These are phyloP conservation scores for Scorias spongiosa DNA, from an alignment of 2,329 filamentous ascomycete species.

Conservation along the genomic window DNA sequence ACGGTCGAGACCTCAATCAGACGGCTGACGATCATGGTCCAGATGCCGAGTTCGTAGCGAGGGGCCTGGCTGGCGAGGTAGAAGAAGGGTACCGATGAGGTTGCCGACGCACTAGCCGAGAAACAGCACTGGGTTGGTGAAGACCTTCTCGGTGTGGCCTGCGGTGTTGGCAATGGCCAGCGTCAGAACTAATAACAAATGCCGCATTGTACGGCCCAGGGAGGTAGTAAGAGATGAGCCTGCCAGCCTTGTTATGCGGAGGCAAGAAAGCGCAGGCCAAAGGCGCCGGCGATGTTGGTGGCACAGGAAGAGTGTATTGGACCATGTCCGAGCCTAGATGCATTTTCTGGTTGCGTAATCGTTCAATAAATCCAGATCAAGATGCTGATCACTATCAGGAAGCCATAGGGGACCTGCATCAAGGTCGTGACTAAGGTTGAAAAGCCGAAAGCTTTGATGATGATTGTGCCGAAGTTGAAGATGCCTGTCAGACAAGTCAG, in stretches of 20 bases:
- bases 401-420: slow-evolving; percentile 37
- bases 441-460: slow-evolving; percentile 44
- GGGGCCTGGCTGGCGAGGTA: slow-evolving; percentile 41
- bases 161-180: slow-evolving; percentile 36
- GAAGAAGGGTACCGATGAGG: slow-evolving; percentile 48
- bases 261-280: slow-evolving; percentile 44
- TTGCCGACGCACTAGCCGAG: slow-evolving; percentile 40
- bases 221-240: slow-evolving; percentile 44
- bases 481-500: slow-evolving; percentile 25
- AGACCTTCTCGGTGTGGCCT: slow-evolving; percentile 48
- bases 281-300: slow-evolving; percentile 44
- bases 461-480: slow-evolving; percentile 42
- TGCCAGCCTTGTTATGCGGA: slow-evolving; percentile 33
- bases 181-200: slow-evolving; percentile 34
- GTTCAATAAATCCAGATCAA: slow-evolving; percentile 34
- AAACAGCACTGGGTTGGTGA: slow-evolving; percentile 42
- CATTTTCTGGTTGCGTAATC: slow-evolving; percentile 20
- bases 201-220: slow-evolving; percentile 37
- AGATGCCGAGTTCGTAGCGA: slow-evolving; percentile 36
- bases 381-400: slow-evolving; percentile 36
- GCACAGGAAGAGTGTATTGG: slow-evolving; percentile 41
- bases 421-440: slow-evolving; percentile 38
- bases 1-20: slow-evolving; percentile 36
- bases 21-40: slow-evolving; percentile 42
- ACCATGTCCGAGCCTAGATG: slow-evolving; percentile 24